Conservation (phyloP, 306 rosid species). For the Cucumis hystrix region DNA sequence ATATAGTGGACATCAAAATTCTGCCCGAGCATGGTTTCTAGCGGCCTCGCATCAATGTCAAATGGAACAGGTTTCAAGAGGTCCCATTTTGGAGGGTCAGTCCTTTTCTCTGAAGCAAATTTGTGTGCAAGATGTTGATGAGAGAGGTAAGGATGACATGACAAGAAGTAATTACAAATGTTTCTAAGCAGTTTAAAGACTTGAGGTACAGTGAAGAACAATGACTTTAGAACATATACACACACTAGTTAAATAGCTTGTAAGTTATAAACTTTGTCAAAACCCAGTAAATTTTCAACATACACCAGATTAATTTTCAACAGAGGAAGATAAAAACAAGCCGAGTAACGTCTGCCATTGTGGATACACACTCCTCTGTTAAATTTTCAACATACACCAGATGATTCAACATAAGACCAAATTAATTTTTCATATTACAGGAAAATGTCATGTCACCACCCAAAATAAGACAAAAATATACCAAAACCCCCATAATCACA, state of each 20-base stretch:
- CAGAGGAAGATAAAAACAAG: too few species aligned
- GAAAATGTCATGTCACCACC: too few species aligned
- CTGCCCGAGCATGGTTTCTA: constrained; percentile 46
- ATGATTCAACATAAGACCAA: too few species aligned
- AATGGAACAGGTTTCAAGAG: constrained; percentile 58
- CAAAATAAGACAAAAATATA: too few species aligned
- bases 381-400: too few species aligned
- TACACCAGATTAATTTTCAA: too few species aligned
- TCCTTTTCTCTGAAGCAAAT: constrained; percentile 33
- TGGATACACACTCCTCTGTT: too few species aligned
- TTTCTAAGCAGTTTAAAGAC: neutral
- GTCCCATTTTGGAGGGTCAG: constrained; percentile 32
- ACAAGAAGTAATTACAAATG: neutral
- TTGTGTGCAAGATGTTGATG: constrained; percentile 35
- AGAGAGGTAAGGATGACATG: neutral
- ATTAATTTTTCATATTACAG: too few species aligned
- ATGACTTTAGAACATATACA: neutral
- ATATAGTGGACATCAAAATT: constrained; percentile 68
- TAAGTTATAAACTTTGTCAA: neutral
- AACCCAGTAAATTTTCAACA: too few species aligned
- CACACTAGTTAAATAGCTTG: neutral
- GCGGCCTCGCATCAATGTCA: constrained; percentile 45
- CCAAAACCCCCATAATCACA: too few species aligned
- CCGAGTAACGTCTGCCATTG: too few species aligned
- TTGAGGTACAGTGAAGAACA: neutral